A percentile compares a stretch with the other conserved stretches of the same genome.
Evolutionary conservation across 2,329 filamentous ascomycete genomes (phyloP).

Genomic region (Diaporthe longicolla): DNA sequence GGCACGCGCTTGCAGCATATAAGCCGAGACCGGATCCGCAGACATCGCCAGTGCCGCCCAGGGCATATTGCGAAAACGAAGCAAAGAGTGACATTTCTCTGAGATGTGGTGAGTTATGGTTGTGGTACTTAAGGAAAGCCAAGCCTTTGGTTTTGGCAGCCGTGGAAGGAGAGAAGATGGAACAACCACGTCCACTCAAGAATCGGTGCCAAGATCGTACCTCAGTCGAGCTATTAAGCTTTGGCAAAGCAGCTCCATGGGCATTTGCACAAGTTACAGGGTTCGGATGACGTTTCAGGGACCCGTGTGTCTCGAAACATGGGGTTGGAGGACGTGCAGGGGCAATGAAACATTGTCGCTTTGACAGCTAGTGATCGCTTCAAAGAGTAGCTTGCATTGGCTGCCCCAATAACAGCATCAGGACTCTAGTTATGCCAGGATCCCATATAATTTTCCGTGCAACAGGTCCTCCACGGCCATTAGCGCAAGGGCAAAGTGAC

Average conservation of each 20-base stretch:
- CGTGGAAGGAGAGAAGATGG: neutral
- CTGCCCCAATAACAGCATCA: neutral
- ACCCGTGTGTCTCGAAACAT: neutral
- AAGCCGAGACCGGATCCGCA: slow-evolving; percentile 2
- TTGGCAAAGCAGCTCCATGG: neutral
- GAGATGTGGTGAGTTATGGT: neutral
- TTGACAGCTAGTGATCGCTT: neutral
- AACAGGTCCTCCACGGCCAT: no score
- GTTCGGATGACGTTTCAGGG: slow-evolving; percentile 13
- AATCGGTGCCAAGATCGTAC: neutral
- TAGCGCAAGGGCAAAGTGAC: no score
- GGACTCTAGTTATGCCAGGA: no score
- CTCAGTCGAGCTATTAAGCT: neutral
- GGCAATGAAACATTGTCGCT: neutral
- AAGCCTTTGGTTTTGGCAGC: neutral
- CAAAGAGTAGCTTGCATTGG: neutral
- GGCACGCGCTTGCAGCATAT: neutral
- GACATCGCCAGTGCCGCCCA: neutral
- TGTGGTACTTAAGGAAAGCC: no score
- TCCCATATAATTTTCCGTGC: neutral
- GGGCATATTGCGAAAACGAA: neutral
- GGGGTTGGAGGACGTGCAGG: neutral
- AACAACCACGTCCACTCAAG: neutral
- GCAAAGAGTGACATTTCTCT: neutral
- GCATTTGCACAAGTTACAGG: slow-evolving; percentile 2